Evolutionary conservation across 2,329 filamentous ascomycete species (phyloP).

Genomic region (Sclerotinia minor): DNA sequence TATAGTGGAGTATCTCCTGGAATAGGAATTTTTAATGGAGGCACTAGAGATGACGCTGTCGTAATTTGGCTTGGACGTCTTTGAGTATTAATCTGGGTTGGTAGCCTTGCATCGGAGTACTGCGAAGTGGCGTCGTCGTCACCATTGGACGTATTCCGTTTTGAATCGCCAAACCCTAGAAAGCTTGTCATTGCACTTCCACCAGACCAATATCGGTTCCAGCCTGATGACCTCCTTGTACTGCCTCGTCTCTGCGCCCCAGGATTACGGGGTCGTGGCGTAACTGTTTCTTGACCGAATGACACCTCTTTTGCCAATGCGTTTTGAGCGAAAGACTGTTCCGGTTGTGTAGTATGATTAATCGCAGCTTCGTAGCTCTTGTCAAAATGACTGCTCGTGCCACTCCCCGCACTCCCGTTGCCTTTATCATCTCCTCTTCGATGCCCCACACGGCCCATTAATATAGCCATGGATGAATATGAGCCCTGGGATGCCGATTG

Average conservation of each 20-base stretch:
- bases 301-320: conserved; percentile 29
- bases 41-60: conserved; percentile 67
- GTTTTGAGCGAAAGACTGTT: conserved; percentile 28
- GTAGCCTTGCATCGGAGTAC: conserved; percentile 49
- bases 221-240: conserved; percentile 66
- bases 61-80: conserved; percentile 50
- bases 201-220: conserved; percentile 77
- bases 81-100: conserved; percentile 48
- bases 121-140: conserved; percentile 53
- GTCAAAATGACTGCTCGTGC: conserved; percentile 59
- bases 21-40: conserved; percentile 65
- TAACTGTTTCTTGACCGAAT: conserved; percentile 41
- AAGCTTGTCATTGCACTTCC: conserved; percentile 65
- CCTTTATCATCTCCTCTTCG: conserved; percentile 47
- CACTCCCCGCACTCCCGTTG: conserved; percentile 58
- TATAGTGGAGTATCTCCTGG: conserved; percentile 52
- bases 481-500: conserved; percentile 56
- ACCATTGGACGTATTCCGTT: conserved; percentile 46
- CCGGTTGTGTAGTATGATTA: conserved; percentile 59
- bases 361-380: conserved; percentile 64
- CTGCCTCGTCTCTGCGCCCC: conserved; percentile 35
- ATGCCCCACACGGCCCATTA: conserved; percentile 62
- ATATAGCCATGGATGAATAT: conserved; percentile 63
- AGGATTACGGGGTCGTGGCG: conserved; percentile 31
- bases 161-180: conserved; percentile 55